Percentiles rank a stretch among this genome's conserved stretches.
phyloP scores from a whole-genome alignment of 2,329 filamentous ascomycete species.

The Beauveria scarabaeidicola region DNA sequence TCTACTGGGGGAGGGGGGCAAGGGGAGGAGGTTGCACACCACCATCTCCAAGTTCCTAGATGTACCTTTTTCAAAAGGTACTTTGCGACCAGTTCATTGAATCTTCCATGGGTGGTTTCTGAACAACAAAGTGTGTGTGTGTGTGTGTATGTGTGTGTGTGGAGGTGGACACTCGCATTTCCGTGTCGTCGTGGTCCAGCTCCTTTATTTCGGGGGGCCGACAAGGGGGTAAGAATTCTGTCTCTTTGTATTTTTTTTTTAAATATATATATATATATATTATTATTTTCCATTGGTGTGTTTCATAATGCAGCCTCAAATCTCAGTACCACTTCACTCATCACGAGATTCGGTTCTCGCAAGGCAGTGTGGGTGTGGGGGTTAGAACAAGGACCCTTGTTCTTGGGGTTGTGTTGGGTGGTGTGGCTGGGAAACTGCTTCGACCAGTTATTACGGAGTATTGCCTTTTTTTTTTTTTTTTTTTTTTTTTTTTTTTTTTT shows the following conservation, averaged over 20 bases:
- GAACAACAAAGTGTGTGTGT: not conserved
- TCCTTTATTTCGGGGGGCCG: not conserved
- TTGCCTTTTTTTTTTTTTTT: too few relatives aligned
- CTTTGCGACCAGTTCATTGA: not conserved
- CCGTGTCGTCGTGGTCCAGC: not conserved
- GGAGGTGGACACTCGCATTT: not conserved
- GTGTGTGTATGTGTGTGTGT: not conserved
- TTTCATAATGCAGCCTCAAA: not conserved
- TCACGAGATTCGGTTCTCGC: not conserved
- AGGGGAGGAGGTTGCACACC: not conserved
- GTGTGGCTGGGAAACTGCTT: too few relatives aligned
- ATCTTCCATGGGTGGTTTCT: not conserved
- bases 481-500: too few relatives aligned
- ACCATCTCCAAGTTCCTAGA: not conserved
- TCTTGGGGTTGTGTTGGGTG: too few relatives aligned
- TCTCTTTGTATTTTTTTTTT: not conserved
- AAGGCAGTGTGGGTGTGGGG: not conserved
- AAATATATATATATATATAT: too few relatives aligned
- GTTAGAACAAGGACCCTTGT: too few relatives aligned
- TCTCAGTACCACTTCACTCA: not conserved
- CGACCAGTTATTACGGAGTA: too few relatives aligned
- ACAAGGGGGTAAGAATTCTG: not conserved
- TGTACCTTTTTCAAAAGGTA: conserved; percentile 1
- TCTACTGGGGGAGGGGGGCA: not conserved
- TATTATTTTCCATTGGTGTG: not conserved